Evolutionary conservation across 306 rosid genomes (phyloP), one percentile per base, ranked within the genome.

Genomic region (Sphenostylis stenocarpa): DNA sequence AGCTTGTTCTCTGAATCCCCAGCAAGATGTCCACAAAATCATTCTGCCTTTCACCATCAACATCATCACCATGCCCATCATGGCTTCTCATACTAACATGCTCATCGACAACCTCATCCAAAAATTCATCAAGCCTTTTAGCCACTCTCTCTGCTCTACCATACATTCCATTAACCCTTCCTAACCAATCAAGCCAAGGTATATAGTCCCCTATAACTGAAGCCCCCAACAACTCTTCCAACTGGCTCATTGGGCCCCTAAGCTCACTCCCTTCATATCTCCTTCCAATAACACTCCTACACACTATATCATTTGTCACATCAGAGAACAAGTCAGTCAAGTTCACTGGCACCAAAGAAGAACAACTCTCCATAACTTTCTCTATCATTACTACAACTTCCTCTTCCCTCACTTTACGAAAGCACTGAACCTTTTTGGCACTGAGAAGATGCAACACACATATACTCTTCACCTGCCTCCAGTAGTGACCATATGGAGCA

Each of bases 401-500:
- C 19, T 80, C 70, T 43, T 73, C 70, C 26, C 80, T 80, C 44
- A 66, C 70, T 7, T 3, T 6, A 2, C 65, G 7, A 67, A 74
- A 39, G 6, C 76, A 73, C 34, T 56, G 76, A 80, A 80, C 80
- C 26, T 12, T 73, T 43, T 74, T 81, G 67, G 61, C 21, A 34
- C 77, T 75, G 13, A 74, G 45, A 21, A 75, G 76, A 60, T 81
- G 67, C 28, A 75, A 24, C 4, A 67, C 72, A 28, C 72, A 47
- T 1, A 81, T 34, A 44, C 72, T 47, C 14, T 36, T 78, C 70
- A 33, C 19, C 29, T 78, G 82, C 60, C 77, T 75, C 75, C 81
- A 77, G 26, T 57, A 67, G 13, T 19, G 34, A 8, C 75, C 75
- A 43, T 77, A 67, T 4, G 58, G 48, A 7, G 75, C 34, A 43